Conservation (phyloP, 257 asterid species). For the Ilex aquifolium region DNA sequence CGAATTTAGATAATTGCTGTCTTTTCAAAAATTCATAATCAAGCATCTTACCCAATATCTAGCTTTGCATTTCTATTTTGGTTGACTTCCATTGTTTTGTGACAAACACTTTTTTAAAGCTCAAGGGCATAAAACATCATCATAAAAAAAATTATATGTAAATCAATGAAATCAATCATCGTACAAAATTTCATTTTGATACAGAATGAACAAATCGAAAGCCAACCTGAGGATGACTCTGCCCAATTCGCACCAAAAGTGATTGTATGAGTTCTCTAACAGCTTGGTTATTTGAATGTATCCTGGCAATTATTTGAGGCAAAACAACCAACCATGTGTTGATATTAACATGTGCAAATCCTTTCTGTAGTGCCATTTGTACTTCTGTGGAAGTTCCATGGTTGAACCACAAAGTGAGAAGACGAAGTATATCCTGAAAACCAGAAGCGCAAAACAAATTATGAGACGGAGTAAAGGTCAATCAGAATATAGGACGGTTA, state of each 20-base stretch:
- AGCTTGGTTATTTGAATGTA: constrained; percentile 93
- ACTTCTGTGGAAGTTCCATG: constrained; percentile 98
- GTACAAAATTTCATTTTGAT: not conserved
- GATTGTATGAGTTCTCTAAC: constrained; percentile 96
- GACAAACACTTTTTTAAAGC: too few relatives aligned
- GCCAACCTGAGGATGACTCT: constrained; percentile 96
- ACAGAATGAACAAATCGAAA: constrained; percentile 6
- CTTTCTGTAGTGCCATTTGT: constrained; percentile 90
- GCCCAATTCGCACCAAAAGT: constrained; percentile 89
- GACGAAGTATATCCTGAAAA: constrained; percentile 92
- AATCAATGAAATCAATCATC: not conserved
- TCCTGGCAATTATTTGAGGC: constrained; percentile 99
- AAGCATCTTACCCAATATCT: too few relatives aligned
- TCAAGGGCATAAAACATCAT: not conserved
- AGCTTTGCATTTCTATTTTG: too few relatives aligned
- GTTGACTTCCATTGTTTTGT: too few relatives aligned
- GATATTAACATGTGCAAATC: constrained; percentile 90
- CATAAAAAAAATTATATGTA: not conserved
- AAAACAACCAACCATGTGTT: constrained; percentile 98
- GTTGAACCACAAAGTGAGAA: constrained; percentile 99
- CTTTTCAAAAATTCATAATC: too few relatives aligned
- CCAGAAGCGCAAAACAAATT: not conserved
- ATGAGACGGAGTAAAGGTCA: not conserved
- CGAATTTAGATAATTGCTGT: too few relatives aligned
- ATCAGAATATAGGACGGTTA: too few relatives aligned